These are phyloP conservation scores for Microbotryum intermedium DNA, from an alignment of 1,284 basidiomycete species.

Conservation along the genomic window DNA sequence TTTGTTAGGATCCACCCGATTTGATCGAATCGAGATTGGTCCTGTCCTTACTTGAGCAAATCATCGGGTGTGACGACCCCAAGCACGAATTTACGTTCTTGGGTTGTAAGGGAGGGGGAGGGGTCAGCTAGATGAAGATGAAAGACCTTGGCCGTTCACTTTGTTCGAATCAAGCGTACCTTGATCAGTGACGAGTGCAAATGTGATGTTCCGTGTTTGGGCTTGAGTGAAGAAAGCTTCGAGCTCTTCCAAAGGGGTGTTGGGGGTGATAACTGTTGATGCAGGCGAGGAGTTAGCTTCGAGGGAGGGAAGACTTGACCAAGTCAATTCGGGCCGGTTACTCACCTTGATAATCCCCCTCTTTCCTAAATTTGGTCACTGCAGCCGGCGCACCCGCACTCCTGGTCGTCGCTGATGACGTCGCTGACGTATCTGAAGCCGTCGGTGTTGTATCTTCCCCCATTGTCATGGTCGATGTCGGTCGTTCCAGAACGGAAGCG, in stretches of 20 bases:
- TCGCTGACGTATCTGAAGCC: not conserved
- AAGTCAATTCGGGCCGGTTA: not conserved
- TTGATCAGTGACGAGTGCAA: slow-evolving; percentile 26
- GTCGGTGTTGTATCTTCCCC: not conserved
- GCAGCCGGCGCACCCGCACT: not conserved
- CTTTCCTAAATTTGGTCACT: slow-evolving; percentile 9
- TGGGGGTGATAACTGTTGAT: slow-evolving; percentile 22
- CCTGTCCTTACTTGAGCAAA: slow-evolving; percentile 20
- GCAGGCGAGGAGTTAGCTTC: not conserved
- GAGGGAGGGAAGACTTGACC: not conserved
- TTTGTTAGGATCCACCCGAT: too few relatives aligned
- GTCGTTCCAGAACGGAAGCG: too few relatives aligned
- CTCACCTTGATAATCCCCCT: slow-evolving; percentile 10
- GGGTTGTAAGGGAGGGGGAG: too few relatives aligned
- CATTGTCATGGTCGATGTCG: too few relatives aligned
- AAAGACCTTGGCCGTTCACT: too few relatives aligned
- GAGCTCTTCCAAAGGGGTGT: slow-evolving; percentile 22
- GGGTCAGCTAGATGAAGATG: too few relatives aligned
- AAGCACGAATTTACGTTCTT: slow-evolving; percentile 25
- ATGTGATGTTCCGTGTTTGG: slow-evolving; percentile 4
- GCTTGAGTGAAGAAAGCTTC: slow-evolving; percentile 18
- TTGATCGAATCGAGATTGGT: too few relatives aligned
- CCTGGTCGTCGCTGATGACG: not conserved
- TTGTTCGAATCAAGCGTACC: not conserved
- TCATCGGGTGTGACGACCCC: slow-evolving; percentile 25